A percentile compares a stretch with the other conserved stretches of the same genome.
Evolutionary conservation across 1,284 basidiomycete species (phyloP).

Genomic region (Apiotrichum domesticum): DNA sequence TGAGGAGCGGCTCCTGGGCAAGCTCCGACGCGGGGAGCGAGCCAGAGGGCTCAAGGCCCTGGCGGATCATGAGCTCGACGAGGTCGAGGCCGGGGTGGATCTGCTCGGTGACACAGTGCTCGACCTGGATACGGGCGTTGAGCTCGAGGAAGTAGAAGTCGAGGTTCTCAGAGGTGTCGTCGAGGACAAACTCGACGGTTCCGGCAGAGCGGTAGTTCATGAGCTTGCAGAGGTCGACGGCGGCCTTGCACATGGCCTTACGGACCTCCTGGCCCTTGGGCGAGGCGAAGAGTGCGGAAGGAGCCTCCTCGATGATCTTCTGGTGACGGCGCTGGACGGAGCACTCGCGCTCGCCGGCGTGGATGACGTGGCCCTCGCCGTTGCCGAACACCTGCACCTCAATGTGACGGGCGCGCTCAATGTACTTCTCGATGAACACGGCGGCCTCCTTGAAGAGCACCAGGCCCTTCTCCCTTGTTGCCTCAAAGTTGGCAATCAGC

Average conservation of each 20-base stretch:
- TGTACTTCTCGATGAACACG: slow-evolving; percentile 61
- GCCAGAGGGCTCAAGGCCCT: slow-evolving; percentile 30
- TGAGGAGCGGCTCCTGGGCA: slow-evolving; percentile 23
- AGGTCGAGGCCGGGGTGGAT: slow-evolving; percentile 58
- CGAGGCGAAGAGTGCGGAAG: slow-evolving; percentile 50
- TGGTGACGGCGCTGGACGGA: slow-evolving; percentile 65
- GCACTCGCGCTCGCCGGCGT: slow-evolving; percentile 66
- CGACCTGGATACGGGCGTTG: slow-evolving; percentile 68
- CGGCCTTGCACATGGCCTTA: slow-evolving; percentile 53
- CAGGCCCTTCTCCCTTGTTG: slow-evolving; percentile 43
- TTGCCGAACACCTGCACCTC: slow-evolving; percentile 69
- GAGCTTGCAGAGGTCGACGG: slow-evolving; percentile 52
- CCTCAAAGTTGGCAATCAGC: slow-evolving; percentile 49
- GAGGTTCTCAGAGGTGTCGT: slow-evolving; percentile 47
- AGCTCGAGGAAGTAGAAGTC: slow-evolving; percentile 68
- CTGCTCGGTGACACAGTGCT: slow-evolving; percentile 63
- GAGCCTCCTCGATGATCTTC: slow-evolving; percentile 65
- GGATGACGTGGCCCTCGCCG: slow-evolving; percentile 54
- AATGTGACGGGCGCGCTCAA: slow-evolving; percentile 56
- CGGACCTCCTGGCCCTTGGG: slow-evolving; percentile 41
- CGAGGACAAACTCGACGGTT: slow-evolving; percentile 64
- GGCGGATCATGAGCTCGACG: slow-evolving; percentile 57
- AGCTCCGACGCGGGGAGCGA: slow-evolving; percentile 46
- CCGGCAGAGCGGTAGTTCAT: slow-evolving; percentile 60
- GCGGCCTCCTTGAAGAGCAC: slow-evolving; percentile 54